Conservation (phyloP, 75 land plant species). For the Sequoiadendron giganteum region DNA sequence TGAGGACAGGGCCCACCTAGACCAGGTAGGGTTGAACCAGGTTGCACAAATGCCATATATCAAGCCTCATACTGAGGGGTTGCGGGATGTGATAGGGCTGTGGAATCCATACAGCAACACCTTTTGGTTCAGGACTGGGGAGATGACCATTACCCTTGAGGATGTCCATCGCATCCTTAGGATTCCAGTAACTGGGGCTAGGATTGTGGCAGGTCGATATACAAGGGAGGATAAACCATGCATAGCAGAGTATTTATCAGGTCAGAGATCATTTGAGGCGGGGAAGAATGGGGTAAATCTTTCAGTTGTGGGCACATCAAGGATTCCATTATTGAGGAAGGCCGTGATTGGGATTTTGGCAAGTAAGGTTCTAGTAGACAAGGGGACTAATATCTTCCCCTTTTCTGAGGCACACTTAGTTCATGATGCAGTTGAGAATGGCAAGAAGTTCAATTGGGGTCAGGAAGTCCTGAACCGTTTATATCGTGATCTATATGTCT, state of each 20-base stretch:
- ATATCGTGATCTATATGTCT: not conserved
- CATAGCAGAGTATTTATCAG: not conserved
- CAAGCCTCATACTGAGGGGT: not conserved
- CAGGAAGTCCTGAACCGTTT: not conserved
- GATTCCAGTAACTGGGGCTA: not conserved
- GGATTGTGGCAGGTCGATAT: not conserved
- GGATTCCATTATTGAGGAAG: not conserved
- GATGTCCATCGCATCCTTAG: not conserved
- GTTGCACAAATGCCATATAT: not conserved
- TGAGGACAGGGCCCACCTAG: not conserved
- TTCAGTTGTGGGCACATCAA: conserved; percentile 1
- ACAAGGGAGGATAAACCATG: not conserved
- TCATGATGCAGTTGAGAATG: not conserved
- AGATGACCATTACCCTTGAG: not conserved
- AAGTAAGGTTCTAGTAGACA: not conserved
- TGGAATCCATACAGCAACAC: not conserved
- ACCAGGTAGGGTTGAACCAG: not conserved
- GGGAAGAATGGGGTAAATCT: not conserved
- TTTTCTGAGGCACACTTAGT: not conserved
- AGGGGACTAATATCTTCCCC: not conserved
- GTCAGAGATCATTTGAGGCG: not conserved
- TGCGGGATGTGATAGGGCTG: not conserved
- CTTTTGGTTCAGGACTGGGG: not conserved
- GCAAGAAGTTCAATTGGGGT: not conserved
- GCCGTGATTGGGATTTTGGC: not conserved